phyloP scores from a whole-genome alignment of 2,329 filamentous ascomycete genomes.

The Apiospora sp. region DNA sequence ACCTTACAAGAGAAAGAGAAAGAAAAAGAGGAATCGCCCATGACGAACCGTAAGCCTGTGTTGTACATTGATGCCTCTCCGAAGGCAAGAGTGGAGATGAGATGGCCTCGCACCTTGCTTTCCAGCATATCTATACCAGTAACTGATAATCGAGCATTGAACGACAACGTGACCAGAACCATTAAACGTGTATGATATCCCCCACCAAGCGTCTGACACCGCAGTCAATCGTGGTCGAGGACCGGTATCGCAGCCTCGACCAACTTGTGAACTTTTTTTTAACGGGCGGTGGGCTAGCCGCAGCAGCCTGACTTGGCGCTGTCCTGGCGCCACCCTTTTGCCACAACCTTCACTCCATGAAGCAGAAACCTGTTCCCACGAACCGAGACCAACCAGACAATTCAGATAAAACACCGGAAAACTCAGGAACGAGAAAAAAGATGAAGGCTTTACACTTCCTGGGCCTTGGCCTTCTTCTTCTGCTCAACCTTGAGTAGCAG shows the following conservation, averaged over 20 bases:
- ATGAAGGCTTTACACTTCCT: conserved; percentile 49
- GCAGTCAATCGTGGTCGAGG: background rate
- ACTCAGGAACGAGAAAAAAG: conserved; percentile 4
- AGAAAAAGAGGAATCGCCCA: background rate
- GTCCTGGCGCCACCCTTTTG: conserved; percentile 13
- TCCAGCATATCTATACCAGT: conserved; percentile 18
- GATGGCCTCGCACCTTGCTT: conserved; percentile 11
- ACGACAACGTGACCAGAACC: conserved; percentile 9
- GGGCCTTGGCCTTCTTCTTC: conserved; percentile 83
- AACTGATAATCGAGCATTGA: conserved; percentile 17
- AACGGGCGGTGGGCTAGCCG: background rate
- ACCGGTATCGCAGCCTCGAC: background rate
- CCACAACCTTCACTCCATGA: conserved; percentile 19
- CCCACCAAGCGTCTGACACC: conserved; percentile 9
- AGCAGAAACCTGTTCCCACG: conserved; percentile 18
- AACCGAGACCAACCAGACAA: conserved; percentile 20
- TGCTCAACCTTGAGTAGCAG: conserved; percentile 95
- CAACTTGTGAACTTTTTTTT: background rate
- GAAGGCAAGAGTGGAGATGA: conserved; percentile 21
- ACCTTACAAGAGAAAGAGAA: background rate
- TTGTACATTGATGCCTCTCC: conserved; percentile 20
- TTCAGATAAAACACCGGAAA: conserved; percentile 20
- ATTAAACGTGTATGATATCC: conserved; percentile 12
- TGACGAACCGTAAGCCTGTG: conserved; percentile 18
- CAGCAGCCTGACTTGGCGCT: conserved; percentile 8